Evolutionary conservation across 1,139 yeast species (phyloP), one percentile per base, ranked within the genome.

Genomic region (Sugiyamaella pinicola): DNA sequence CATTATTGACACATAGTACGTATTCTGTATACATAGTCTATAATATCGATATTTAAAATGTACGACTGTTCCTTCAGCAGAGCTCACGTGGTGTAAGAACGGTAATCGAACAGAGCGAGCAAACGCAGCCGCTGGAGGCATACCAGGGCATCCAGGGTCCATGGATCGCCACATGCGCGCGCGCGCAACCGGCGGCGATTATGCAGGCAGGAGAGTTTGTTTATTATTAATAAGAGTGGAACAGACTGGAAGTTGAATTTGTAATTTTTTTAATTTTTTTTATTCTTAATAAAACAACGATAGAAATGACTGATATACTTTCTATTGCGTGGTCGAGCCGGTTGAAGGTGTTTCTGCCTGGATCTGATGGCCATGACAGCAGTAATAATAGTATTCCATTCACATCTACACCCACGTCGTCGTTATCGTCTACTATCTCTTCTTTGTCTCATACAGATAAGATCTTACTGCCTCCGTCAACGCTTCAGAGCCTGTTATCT

Each of bases 381-480:
- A n/a, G n/a, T n/a, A n/a, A n/a, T n/a, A n/a, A n/a, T n/a, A n/a
- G 10, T 7, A 9, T 7, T 3, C 31, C 31, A 26, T 26, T n/a
- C 10, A 26, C 48, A 15, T 13, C 41, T 2, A 24, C 19, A 7
- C 17, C 43, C 5, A 31, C 13, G 4, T 35, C 44, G 9, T 35
- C 44, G 10, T 38, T 39, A n/a, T 28, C 42, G 10, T 26, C 49
- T 24, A 46, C 44, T 4, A 46, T 46, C 9, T 44, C 54, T 19
- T 41, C 50, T 2, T 24, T 47, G 5, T 28, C 45, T n/a, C 47
- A 55, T 28, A 56, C 67, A 8, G 71, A 68, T 53, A 70, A 69
- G 55, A 58, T 71, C 33, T 55, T 61, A 6, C 59, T 71, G 18
- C 74, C 74, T 0, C 61, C 69, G 24, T 58, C 66, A 1, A 64